These are phyloP conservation scores for Blastobotrys apis DNA, from an alignment of 1,139 yeast genomes.

Conservation along the genomic window DNA sequence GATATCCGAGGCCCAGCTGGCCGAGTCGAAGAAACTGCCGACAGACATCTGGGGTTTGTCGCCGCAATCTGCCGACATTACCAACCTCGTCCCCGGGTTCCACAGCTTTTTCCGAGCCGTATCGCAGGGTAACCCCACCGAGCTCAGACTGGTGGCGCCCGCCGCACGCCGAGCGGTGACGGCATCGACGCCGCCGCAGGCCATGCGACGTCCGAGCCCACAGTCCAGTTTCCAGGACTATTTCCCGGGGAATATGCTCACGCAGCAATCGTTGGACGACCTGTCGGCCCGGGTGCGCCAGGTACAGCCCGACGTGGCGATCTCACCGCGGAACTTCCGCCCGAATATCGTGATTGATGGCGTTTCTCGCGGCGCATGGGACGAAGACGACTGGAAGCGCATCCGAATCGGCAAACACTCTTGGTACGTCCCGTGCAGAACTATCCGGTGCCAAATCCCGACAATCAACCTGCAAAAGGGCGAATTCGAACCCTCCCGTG, in stretches of 20 bases:
- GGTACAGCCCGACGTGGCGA: constrained; percentile 23
- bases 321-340: constrained; percentile 35
- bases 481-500: constrained; percentile 32
- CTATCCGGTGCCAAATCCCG: constrained; percentile 41
- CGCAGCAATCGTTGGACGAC: constrained; percentile 35
- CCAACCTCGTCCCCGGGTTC: constrained; percentile 16
- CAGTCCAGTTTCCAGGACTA: constrained; percentile 42
- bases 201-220: constrained; percentile 8
- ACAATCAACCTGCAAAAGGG: constrained; percentile 38
- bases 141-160: constrained; percentile 33
- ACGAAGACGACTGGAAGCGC: constrained; percentile 40
- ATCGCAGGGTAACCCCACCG: constrained; percentile 19
- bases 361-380: constrained; percentile 34
- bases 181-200: constrained; percentile 17
- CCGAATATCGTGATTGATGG: constrained; percentile 40
- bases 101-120: constrained; percentile 14
- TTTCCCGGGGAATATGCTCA: constrained; percentile 41
- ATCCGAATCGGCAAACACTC: constrained; percentile 31
- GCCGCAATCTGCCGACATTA: constrained; percentile 18
- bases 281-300: constrained; percentile 28
- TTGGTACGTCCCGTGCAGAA: constrained; percentile 34
- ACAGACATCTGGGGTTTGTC: constrained; percentile 20
- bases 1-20: constrained; percentile 19
- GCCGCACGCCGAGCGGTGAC: constrained; percentile 36
- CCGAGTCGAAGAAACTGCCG: constrained; percentile 5